Percentiles rank a stretch among this genome's conserved stretches.
Conservation (phyloP, 2,329 filamentous ascomycete species). For the Ascochyta pisi region DNA sequence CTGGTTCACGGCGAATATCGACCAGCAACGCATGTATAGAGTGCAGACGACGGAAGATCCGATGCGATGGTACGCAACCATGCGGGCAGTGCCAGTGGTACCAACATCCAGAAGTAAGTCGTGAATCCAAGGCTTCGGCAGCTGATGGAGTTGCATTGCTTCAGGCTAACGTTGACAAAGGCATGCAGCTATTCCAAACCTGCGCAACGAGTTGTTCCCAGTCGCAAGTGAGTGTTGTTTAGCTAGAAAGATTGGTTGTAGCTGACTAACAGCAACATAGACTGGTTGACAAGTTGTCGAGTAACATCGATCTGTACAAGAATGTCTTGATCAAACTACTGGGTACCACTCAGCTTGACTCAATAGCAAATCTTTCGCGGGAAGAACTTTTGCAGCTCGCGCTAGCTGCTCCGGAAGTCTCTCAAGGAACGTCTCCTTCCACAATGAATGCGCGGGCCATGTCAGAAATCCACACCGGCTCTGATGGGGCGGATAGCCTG, state of each 20-base stretch:
- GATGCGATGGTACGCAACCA: conserved; percentile 81
- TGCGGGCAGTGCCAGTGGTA: conserved; percentile 85
- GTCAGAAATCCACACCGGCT: conserved; percentile 47
- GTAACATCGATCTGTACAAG: conserved; percentile 57
- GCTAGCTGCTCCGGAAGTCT: conserved; percentile 50
- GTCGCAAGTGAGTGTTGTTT: conserved; percentile 68
- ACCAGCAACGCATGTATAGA: conserved; percentile 72
- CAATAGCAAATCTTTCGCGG: conserved; percentile 49
- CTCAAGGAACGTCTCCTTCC: conserved; percentile 42
- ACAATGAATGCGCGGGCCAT: conserved; percentile 39
- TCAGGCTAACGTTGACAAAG: conserved; percentile 6
- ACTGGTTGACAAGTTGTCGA: conserved; percentile 62
- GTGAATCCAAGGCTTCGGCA: not conserved
- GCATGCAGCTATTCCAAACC: conserved; percentile 83
- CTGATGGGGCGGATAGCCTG: conserved; percentile 60
- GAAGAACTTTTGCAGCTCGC: conserved; percentile 56
- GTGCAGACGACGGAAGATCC: conserved; percentile 81
- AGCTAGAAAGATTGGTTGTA: conserved; percentile 45
- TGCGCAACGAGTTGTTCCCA: conserved; percentile 76
- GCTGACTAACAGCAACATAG: conserved; percentile 62
- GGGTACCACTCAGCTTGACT: conserved; percentile 51
- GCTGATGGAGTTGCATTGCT: not conserved
- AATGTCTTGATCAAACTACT: conserved; percentile 53
- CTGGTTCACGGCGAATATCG: conserved; percentile 54
- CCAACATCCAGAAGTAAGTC: conserved; percentile 69